Base-by-base conservation (phyloP, 805 yeast species). In the Tetrapisispora nanseiensis region DNA sequence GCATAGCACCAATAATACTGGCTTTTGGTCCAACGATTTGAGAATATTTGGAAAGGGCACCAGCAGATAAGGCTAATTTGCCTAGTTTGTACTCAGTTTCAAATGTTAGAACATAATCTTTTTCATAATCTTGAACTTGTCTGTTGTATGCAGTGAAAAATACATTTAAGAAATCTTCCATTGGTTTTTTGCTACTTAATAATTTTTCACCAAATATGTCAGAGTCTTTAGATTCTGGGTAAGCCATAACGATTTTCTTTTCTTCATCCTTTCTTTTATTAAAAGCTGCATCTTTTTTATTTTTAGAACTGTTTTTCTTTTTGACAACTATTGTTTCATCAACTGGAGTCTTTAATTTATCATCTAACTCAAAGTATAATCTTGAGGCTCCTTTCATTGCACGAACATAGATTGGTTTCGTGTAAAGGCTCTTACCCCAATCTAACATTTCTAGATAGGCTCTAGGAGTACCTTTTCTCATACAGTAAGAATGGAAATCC, bases 401-500 rank as follows among this genome's bases (percentile, higher is more conserved):
- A 42, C 92, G 74, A n/a, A 74, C 68, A 55, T 76, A 86, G 40
- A 82, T 72, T 3, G 94, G 86, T 27, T 82, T 76, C 8, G 76
- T 58, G 57, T 71, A 87, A 36, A 92, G 60, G 18, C 65, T 59
- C 59, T 89, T 94, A 43, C 80, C 95, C 97, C 97, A 92, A 38
- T 69, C 62, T 39, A 89, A 51, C 75, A 85, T 76, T 16, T 78
- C 80, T 23, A 84, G 51, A 57, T 90, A 92, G 8, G 90, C 80
- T 49, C 95, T 74, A 21, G 90, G 80, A 6, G 97, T 86, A 19
- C 97, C 97, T 52, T 82, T 78, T 63, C 96, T 76, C 71, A 85
- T 76, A 58, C 95, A 83, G 61, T 86, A 92, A 36, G 84, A 80
- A 60, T 92, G 97, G 80, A 90, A 92, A 61, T 92, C 99, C 49